Evolutionary conservation across 2,329 filamentous ascomycete genomes (phyloP).

Genomic region (Clonostachys rosea): DNA sequence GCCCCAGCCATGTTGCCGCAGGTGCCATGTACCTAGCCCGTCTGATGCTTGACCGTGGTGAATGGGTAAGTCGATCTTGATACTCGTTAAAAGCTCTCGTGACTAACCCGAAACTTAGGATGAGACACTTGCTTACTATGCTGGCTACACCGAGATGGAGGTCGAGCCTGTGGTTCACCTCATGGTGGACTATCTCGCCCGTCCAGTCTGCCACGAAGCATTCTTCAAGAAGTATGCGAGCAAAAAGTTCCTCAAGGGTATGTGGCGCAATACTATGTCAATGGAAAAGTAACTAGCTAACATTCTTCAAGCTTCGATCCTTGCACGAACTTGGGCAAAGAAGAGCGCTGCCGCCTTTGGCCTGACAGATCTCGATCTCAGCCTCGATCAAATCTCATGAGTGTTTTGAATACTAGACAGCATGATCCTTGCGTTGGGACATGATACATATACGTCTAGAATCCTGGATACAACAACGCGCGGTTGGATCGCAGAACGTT

Average conservation of each 20-base stretch:
- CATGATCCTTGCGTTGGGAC: neutral
- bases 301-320: conserved; percentile 67
- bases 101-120: conserved; percentile 50
- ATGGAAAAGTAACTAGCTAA: conserved; percentile 7
- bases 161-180: conserved; percentile 87
- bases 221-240: conserved; percentile 99
- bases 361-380: conserved; percentile 42
- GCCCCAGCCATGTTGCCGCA: conserved; percentile 85
- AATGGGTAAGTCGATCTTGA: conserved; percentile 65
- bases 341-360: conserved; percentile 60
- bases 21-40: conserved; percentile 93
- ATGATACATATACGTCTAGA: too few relatives aligned
- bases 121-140: conserved; percentile 80
- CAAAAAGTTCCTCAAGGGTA: conserved; percentile 99
- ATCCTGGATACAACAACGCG: too few relatives aligned
- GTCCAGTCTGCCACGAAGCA: conserved; percentile 87
- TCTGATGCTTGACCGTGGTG: conserved; percentile 82
- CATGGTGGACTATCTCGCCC: conserved; percentile 94
- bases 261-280: conserved; percentile 15
- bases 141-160: conserved; percentile 89
- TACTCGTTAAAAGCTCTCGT: conserved; percentile 4
- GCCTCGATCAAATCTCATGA: conserved; percentile 38
- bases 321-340: conserved; percentile 92
- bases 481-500: too few relatives aligned
- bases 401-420: neutral